phyloP scores from a whole-genome alignment of 2,329 filamentous ascomycete genomes.

The Biscogniauxia marginata region DNA sequence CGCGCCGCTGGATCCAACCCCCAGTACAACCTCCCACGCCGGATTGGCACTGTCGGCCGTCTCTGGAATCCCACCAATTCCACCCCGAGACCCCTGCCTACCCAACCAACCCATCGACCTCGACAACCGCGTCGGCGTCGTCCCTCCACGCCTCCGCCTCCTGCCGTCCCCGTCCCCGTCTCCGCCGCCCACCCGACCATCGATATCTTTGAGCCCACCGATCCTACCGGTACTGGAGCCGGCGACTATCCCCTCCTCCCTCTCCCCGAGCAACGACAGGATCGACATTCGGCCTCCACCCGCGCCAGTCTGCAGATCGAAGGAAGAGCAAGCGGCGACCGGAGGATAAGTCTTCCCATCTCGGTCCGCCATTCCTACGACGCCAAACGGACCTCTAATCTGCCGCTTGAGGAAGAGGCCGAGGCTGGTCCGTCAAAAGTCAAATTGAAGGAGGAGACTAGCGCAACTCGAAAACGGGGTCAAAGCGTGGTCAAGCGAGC shows the following conservation, averaged over 20 bases:
- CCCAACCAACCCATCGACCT: constrained; percentile 25
- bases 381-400: constrained; percentile 41
- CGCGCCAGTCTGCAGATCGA: constrained; percentile 54
- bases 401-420: constrained; percentile 21
- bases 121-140: constrained; percentile 41
- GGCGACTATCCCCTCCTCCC: constrained; percentile 53
- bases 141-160: constrained; percentile 53
- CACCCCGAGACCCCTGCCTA: constrained; percentile 43
- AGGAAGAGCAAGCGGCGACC: constrained; percentile 43
- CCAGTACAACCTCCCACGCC: constrained; percentile 36
- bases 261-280: constrained; percentile 49
- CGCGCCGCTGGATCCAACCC: constrained; percentile 32
- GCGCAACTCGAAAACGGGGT: constrained; percentile 27
- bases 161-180: constrained; percentile 51
- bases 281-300: constrained; percentile 41
- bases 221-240: constrained; percentile 39
- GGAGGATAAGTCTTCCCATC: constrained; percentile 52
- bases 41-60: constrained; percentile 44
- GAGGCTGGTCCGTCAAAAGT: constrained; percentile 27
- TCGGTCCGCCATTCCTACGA: constrained; percentile 56
- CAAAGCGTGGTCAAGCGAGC: constrained; percentile 31
- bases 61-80: constrained; percentile 64
- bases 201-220: constrained; percentile 36
- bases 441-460: constrained; percentile 18
- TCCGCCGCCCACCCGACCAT: constrained; percentile 48